These are phyloP conservation scores for Fusarium coffeatum DNA, from an alignment of 2,329 filamentous ascomycete genomes.

Conservation along the genomic window DNA sequence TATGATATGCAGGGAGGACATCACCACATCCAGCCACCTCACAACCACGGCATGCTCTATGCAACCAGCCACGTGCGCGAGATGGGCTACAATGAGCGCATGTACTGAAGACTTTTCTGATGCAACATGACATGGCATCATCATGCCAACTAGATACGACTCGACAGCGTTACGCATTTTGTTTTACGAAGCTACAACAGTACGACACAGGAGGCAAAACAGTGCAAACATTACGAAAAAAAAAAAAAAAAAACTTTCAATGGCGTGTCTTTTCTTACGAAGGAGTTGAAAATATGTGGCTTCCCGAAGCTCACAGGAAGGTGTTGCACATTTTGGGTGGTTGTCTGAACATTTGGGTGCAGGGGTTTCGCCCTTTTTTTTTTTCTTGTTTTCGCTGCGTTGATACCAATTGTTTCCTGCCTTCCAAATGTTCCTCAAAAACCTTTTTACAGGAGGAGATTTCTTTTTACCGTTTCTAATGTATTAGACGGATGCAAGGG, in stretches of 20 bases:
- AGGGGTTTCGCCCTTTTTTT: slow-evolving; percentile 27
- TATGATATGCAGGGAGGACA: slow-evolving; percentile 59
- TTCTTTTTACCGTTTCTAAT: slow-evolving; percentile 19
- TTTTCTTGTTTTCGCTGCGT: slow-evolving; percentile 14
- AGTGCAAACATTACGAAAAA: slow-evolving; percentile 34
- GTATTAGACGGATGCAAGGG: slow-evolving; percentile 36
- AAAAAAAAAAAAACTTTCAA: slow-evolving; percentile 26
- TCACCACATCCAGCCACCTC: slow-evolving; percentile 37
- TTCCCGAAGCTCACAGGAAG: slow-evolving; percentile 20
- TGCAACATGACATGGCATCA: slow-evolving; percentile 13
- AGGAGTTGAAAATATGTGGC: slow-evolving; percentile 33
- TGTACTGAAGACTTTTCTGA: slow-evolving; percentile 52
- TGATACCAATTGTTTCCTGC: slow-evolving; percentile 40
- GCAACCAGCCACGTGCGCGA: slow-evolving; percentile 58
- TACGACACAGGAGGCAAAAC: slow-evolving; percentile 37
- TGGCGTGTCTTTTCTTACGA: slow-evolving; percentile 23
- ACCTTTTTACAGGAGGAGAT: slow-evolving; percentile 27
- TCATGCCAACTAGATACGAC: slow-evolving; percentile 14
- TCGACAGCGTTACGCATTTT: slow-evolving; percentile 13
- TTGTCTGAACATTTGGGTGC: slow-evolving; percentile 41
- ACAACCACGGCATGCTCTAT: slow-evolving; percentile 54
- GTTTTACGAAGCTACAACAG: slow-evolving; percentile 33
- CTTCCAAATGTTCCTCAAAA: slow-evolving; percentile 1
- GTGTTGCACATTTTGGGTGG: slow-evolving; percentile 36
- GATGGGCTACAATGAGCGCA: slow-evolving; percentile 57